Base-by-base conservation (phyloP, 129 eudicot species). In the Solidago caesia region DNA sequence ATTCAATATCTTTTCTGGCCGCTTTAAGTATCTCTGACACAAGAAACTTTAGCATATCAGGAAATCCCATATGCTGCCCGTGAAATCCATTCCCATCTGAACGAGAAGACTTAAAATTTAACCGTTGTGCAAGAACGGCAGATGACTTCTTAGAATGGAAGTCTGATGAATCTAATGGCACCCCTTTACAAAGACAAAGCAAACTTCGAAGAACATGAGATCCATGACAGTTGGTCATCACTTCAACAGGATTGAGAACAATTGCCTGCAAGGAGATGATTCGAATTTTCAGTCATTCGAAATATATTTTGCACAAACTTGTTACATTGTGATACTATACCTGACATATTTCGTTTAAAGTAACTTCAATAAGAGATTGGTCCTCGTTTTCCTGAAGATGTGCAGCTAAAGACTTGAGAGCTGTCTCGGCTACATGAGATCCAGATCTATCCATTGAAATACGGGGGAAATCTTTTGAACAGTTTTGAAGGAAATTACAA, bases 401-500 rank as follows among this genome's bases (percentile, higher is more conserved):
- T 77, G 75, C 67, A 42, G 91, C 96, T 81, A 94, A 81, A 57
- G 99, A 84, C 70, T 79, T 91, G 48, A 94, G 85, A 70, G 99
- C 97, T 14, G 99, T 87, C 83, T 94, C 97, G 49, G 96, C 99
- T 21, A 94, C 99, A 91, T 94, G 99, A 59, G 99, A 94, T 82
- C 99, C 99, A 46, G 93, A 87, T 79, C 79, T 85, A 78, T 94
- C 97, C 87, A 82, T 88, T 8, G 97, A 71, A 77, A 94, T 94
- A 21, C 77, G 87, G 42, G 87, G 76, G 52, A 88, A 90, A n/a
- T 82, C 85, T 70, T 84, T 79, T 41, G 91, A 82, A 79, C 90
- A 85, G 73, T 82, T 85, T 39, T 81, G 87, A 44, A 94, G 92
- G 75, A 94, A 94, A 63, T 70, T 75, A 80, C 97, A 91, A 68